A percentile compares a stretch with the other conserved stretches of the same genome.
Evolutionary conservation across 1,284 basidiomycete species (phyloP).

Genomic region (Heterobasidion irregulare): DNA sequence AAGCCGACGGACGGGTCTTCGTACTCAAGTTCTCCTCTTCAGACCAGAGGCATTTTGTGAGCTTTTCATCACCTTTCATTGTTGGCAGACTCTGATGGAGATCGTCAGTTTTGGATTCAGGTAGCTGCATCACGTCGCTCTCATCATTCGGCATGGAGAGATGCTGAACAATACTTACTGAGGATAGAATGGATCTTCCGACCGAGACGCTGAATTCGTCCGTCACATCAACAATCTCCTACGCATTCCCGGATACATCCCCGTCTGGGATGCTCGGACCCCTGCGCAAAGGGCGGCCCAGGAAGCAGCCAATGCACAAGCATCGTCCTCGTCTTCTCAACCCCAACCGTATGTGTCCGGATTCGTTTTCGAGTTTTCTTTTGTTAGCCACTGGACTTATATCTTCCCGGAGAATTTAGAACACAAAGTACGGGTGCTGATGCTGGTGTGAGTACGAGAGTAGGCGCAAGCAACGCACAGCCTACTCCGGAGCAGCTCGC

Average conservation of each 20-base stretch:
- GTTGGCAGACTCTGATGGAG: too few relatives aligned
- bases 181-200: slow-evolving; percentile 54
- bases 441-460: background rate
- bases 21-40: slow-evolving; percentile 79
- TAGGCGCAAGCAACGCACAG: slow-evolving; percentile 15
- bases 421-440: background rate
- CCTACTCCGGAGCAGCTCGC: slow-evolving; percentile 50
- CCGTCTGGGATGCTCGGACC: slow-evolving; percentile 34
- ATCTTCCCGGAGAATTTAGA: background rate
- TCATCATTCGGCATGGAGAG: background rate
- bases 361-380: background rate
- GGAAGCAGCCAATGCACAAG: slow-evolving; percentile 12
- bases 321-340: slow-evolving; percentile 33
- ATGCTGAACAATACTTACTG: too few relatives aligned
- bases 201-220: slow-evolving; percentile 62
- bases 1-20: slow-evolving; percentile 60
- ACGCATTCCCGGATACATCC: slow-evolving; percentile 50
- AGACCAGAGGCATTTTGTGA: slow-evolving; percentile 71
- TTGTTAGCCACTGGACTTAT: background rate
- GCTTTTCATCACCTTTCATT: slow-evolving; percentile 19
- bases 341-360: slow-evolving; percentile 20
- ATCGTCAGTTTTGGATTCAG: slow-evolving; percentile 74
- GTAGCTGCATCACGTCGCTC: slow-evolving; percentile 25
- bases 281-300: slow-evolving; percentile 10
- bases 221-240: slow-evolving; percentile 62